Conservation (phyloP, 495 filamentous ascomycete genomes). For the Hypoxylon perforatum region DNA sequence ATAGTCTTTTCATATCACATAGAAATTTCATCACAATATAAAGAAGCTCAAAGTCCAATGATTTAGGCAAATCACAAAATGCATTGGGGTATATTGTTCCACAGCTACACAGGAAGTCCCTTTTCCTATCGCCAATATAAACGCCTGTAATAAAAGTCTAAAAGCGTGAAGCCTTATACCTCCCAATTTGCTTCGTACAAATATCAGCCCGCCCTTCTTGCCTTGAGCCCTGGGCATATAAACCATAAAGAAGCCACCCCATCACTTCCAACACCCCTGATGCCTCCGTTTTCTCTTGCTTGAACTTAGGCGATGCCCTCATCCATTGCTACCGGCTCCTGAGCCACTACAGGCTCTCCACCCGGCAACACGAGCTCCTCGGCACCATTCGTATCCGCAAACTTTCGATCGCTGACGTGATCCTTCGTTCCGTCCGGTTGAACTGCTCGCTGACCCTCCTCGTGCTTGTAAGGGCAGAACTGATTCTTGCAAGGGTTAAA, state of each 20-base stretch:
- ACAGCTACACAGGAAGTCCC: slow-evolving; percentile 24
- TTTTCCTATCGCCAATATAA: slow-evolving; percentile 38
- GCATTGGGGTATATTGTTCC: slow-evolving; percentile 42
- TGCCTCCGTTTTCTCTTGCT: background rate
- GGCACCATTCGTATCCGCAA: slow-evolving; percentile 69
- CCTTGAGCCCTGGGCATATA: slow-evolving; percentile 1
- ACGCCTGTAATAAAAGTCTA: slow-evolving; percentile 39
- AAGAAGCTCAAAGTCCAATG: too few species aligned
- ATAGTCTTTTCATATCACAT: too few species aligned
- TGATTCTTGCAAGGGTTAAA: slow-evolving; percentile 91
- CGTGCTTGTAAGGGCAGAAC: slow-evolving; percentile 87
- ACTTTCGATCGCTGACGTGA: slow-evolving; percentile 92
- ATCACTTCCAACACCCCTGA: background rate
- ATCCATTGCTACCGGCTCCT: slow-evolving; percentile 32
- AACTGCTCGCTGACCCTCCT: slow-evolving; percentile 84
- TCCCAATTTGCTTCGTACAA: slow-evolving; percentile 11
- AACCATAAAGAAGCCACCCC: background rate
- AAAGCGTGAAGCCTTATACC: slow-evolving; percentile 13
- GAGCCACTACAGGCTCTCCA: slow-evolving; percentile 35
- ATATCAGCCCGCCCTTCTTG: slow-evolving; percentile 9
- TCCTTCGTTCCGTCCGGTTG: slow-evolving; percentile 69
- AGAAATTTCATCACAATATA: background rate
- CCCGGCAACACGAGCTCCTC: slow-evolving; percentile 87
- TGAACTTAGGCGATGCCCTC: slow-evolving; percentile 23
- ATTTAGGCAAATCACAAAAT: slow-evolving; percentile 33